A percentile compares a stretch with the other conserved stretches of the same genome.
phyloP scores from a whole-genome alignment of 1,139 yeast species.

The Debaryomycetaceae sp. region DNA sequence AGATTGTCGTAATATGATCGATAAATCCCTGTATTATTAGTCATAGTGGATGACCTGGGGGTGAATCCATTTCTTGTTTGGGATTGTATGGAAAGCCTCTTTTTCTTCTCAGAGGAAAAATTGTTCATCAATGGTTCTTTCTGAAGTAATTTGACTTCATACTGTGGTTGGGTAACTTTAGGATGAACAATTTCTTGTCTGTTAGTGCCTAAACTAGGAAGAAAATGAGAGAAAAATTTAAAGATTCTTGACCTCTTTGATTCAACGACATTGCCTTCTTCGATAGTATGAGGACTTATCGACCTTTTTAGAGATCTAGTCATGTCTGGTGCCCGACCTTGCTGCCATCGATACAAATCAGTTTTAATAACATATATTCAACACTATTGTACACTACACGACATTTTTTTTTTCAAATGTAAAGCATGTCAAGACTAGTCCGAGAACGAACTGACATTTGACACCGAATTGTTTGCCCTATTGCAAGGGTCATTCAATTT shows the following conservation, averaged over 20 bases:
- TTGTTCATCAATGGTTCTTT: slow-evolving; percentile 10
- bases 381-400: slow-evolving; percentile 2
- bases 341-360: background rate
- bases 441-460: slow-evolving; percentile 2
- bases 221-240: slow-evolving; percentile 2
- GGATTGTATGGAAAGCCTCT: slow-evolving; percentile 26
- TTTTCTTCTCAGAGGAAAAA: slow-evolving; percentile 28
- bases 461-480: slow-evolving; percentile 6
- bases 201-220: slow-evolving; percentile 1
- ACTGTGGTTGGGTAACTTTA: background rate
- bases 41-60: slow-evolving; percentile 27
- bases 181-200: background rate
- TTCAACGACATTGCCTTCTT: slow-evolving; percentile 1
- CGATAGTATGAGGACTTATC: slow-evolving; percentile 5
- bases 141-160: slow-evolving; percentile 2
- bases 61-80: slow-evolving; percentile 16
- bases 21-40: slow-evolving; percentile 20
- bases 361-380: background rate
- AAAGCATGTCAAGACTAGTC: background rate
- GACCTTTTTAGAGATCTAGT: slow-evolving; percentile 4
- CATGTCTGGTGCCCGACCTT: slow-evolving; percentile 2
- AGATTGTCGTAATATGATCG: slow-evolving; percentile 22
- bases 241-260: slow-evolving; percentile 2
- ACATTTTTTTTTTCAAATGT: background rate
- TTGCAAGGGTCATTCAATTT: slow-evolving; percentile 1